Percentiles rank a stretch among this genome's conserved stretches.
phyloP scores from a whole-genome alignment of 768 basidiomycete genomes.

The Amanita jacksonii region DNA sequence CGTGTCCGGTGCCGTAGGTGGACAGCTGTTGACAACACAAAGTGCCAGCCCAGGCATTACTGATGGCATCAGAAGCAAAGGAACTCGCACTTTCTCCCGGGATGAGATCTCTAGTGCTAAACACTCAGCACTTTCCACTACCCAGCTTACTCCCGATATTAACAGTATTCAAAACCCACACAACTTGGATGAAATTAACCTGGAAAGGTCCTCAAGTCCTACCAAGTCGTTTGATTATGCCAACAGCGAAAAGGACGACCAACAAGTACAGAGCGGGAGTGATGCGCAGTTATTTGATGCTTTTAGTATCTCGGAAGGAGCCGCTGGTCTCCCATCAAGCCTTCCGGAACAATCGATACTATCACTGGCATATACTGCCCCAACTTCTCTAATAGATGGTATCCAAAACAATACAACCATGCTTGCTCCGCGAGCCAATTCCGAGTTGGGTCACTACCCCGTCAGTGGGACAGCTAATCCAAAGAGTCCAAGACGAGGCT shows the following conservation, averaged over 20 bases:
- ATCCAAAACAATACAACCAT: slow-evolving; percentile 18
- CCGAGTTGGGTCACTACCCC: slow-evolving; percentile 74
- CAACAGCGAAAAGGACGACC: slow-evolving; percentile 29
- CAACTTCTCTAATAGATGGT: slow-evolving; percentile 19
- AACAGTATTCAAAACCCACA: slow-evolving; percentile 50
- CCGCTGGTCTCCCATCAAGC: slow-evolving; percentile 38
- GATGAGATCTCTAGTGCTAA: slow-evolving; percentile 26
- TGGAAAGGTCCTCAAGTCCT: slow-evolving; percentile 38
- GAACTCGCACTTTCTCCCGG: too few relatives aligned
- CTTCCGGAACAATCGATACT: slow-evolving; percentile 49
- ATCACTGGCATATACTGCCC: slow-evolving; percentile 42
- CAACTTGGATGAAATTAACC: slow-evolving; percentile 24
- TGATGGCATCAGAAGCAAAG: too few relatives aligned
- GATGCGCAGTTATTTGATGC: slow-evolving; percentile 29
- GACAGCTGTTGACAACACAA: slow-evolving; percentile 29
- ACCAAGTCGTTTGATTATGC: slow-evolving; percentile 43
- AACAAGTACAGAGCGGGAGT: slow-evolving; percentile 15
- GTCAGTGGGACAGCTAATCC: slow-evolving; percentile 26
- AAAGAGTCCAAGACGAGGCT: slow-evolving; percentile 31
- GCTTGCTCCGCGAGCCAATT: slow-evolving; percentile 54
- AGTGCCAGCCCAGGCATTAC: slow-evolving; percentile 46
- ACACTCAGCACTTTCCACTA: slow-evolving; percentile 43
- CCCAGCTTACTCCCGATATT: slow-evolving; percentile 44
- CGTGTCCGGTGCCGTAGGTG: slow-evolving; percentile 19
- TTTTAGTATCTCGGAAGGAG: slow-evolving; percentile 32